Conservation (phyloP, 2,329 filamentous ascomycete genomes). For the Colletotrichum ledebouriae region DNA sequence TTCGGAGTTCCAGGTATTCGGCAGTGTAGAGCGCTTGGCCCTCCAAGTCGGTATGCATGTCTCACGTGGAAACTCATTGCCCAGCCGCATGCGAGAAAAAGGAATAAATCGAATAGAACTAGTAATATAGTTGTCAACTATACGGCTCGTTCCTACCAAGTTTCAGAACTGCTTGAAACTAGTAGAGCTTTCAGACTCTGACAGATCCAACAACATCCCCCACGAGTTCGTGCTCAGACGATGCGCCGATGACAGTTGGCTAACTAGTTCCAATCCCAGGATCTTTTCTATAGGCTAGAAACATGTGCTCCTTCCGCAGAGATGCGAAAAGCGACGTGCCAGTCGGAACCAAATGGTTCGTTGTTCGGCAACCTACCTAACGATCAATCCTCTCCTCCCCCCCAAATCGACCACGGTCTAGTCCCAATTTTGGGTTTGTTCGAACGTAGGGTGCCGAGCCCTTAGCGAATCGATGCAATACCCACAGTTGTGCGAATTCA, state of each 20-base stretch:
- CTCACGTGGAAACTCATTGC: neutral
- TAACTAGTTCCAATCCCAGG: neutral
- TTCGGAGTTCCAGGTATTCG: no score
- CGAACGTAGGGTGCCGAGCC: conserved; percentile 8
- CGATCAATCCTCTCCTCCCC: no score
- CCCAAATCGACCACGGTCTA: no score
- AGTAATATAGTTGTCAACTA: neutral
- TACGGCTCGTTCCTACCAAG: neutral
- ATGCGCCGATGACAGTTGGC: neutral
- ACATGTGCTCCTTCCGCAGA: neutral
- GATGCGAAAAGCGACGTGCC: neutral
- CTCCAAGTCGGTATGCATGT: neutral
- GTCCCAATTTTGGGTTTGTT: neutral
- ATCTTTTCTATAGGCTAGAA: neutral
- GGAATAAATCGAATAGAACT: neutral
- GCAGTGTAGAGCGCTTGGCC: no score
- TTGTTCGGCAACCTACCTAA: no score
- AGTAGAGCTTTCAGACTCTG: conserved; percentile 4
- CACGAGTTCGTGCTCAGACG: conserved; percentile 18
- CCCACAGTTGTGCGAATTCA: neutral
- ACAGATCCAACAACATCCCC: conserved; percentile 10
- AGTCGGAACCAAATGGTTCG: neutral
- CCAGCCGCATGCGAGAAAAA: neutral
- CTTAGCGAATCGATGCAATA: conserved; percentile 20
- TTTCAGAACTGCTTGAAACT: conserved; percentile 8